Conservation (phyloP, 2,329 filamentous ascomycete species). For the Epichloe baconii region DNA sequence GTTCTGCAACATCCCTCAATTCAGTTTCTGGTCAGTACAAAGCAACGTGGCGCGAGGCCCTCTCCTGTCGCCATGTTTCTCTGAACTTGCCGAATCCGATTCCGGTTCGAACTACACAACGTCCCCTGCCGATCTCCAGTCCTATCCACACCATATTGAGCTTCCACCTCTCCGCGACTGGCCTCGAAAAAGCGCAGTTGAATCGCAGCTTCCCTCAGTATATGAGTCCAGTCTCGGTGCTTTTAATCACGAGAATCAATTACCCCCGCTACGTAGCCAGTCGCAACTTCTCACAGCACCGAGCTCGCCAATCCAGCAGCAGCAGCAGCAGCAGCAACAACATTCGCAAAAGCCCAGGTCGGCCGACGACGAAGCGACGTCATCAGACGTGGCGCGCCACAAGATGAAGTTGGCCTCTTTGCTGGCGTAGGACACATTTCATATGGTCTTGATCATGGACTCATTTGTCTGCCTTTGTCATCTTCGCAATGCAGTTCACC, state of each 20-base stretch:
- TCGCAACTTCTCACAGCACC: slow-evolving; percentile 1
- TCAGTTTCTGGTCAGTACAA: background rate
- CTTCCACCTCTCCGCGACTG: slow-evolving; percentile 23
- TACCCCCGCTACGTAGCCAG: background rate
- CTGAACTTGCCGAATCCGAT: slow-evolving; percentile 50
- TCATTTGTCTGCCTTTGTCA: no score
- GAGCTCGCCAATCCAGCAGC: background rate
- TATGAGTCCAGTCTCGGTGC: background rate
- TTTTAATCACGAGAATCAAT: background rate
- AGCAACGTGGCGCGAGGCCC: slow-evolving; percentile 16
- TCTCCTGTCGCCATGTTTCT: slow-evolving; percentile 25
- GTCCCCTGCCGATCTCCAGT: slow-evolving; percentile 34
- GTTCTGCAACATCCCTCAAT: background rate
- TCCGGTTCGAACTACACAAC: slow-evolving; percentile 48
- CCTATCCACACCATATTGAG: slow-evolving; percentile 25
- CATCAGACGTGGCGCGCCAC: background rate
- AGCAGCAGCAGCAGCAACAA: slow-evolving; percentile 1
- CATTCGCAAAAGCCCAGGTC: background rate
- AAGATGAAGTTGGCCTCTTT: background rate
- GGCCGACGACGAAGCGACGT: background rate
- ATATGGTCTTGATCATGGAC: background rate
- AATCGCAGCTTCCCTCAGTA: slow-evolving; percentile 16
- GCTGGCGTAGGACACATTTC: background rate
- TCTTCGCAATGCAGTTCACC: no score
- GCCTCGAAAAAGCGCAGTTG: slow-evolving; percentile 3